These are phyloP conservation scores for Guillardia theta DNA, from an alignment of 78 protist genomes.

Conservation along the genomic window DNA sequence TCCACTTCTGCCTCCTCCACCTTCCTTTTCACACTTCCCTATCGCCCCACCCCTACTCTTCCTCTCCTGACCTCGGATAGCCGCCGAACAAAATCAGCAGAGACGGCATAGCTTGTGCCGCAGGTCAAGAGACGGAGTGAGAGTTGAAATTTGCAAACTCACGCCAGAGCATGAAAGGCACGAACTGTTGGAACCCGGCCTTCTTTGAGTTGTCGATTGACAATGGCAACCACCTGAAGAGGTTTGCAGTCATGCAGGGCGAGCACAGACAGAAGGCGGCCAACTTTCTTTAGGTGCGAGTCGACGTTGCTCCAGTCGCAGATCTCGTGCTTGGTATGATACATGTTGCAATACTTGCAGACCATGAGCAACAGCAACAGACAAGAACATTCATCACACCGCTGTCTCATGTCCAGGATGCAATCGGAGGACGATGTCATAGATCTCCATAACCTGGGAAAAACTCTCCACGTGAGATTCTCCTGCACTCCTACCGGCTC, in stretches of 20 bases:
- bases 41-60: no score
- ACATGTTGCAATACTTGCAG: background rate
- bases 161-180: background rate
- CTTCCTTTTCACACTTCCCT: no score
- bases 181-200: background rate
- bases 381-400: background rate
- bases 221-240: background rate
- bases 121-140: no score
- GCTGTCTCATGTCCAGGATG: background rate
- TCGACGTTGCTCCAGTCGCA: background rate
- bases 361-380: background rate
- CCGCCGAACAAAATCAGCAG: no score
- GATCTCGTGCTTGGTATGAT: background rate
- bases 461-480: no score
- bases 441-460: conserved; percentile 4
- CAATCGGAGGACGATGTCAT: background rate
- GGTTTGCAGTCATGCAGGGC: no score
- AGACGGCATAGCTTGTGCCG: no score
- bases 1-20: no score
- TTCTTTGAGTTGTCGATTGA: background rate
- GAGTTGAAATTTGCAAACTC: no score
- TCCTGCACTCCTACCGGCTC: background rate
- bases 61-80: no score
- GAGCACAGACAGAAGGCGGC: no score
- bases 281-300: background rate